Evolutionary conservation across 2,329 filamentous ascomycete genomes (phyloP).

Genomic region (Blastomyces percursus): DNA sequence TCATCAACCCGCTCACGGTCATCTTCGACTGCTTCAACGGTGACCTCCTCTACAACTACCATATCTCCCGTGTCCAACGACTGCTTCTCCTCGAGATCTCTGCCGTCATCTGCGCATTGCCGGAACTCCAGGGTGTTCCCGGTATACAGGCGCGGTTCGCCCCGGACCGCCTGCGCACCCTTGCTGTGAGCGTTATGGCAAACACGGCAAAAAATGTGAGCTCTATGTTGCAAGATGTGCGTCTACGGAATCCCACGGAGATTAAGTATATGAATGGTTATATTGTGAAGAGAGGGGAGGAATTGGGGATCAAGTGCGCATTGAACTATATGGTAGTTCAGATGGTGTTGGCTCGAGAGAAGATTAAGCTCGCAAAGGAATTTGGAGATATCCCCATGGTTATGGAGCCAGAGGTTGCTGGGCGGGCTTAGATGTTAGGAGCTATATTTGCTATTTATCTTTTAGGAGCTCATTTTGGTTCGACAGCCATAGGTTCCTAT

Average conservation of each 20-base stretch:
- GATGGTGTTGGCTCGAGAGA: constrained; percentile 60
- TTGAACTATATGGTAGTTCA: constrained; percentile 63
- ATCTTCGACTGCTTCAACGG: constrained; percentile 68
- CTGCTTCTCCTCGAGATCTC: constrained; percentile 64
- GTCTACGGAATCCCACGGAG: constrained; percentile 55
- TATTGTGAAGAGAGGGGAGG: constrained; percentile 60
- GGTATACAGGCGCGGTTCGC: constrained; percentile 50
- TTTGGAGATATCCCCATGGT: constrained; percentile 25
- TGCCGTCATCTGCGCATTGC: constrained; percentile 58
- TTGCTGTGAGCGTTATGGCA: constrained; percentile 45
- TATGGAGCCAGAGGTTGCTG: neutral
- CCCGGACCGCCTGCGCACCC: constrained; percentile 49
- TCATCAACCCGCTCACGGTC: constrained; percentile 72
- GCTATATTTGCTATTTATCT: neutral
- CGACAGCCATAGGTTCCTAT: neutral
- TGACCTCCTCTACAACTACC: constrained; percentile 55
- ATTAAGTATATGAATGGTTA: constrained; percentile 84
- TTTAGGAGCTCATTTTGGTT: neutral
- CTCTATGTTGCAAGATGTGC: constrained; percentile 57
- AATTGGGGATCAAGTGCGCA: constrained; percentile 60
- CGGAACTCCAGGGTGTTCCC: constrained; percentile 56
- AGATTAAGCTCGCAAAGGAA: constrained; percentile 30
- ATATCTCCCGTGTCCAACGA: constrained; percentile 55
- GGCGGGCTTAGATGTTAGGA: neutral
- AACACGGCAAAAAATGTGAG: constrained; percentile 49